These are phyloP conservation scores for Yamadazyma laniorum DNA, from an alignment of 805 yeast genomes.

Conservation along the genomic window DNA sequence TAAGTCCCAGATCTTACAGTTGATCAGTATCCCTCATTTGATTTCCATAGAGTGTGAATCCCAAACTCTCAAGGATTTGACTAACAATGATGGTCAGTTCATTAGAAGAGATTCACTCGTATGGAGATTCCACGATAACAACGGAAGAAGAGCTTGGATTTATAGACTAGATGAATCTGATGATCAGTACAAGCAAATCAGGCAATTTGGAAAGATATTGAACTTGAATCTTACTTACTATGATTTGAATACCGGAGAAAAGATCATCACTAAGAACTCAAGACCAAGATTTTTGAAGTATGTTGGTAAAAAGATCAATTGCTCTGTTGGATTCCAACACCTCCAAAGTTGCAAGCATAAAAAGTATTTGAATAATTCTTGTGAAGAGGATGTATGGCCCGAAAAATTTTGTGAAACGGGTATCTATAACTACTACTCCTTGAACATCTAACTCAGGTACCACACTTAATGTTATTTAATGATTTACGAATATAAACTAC, in stretches of 20 bases:
- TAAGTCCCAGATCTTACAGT: constrained; percentile 48
- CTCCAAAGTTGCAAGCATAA: constrained; percentile 32
- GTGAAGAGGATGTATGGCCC: constrained; percentile 46
- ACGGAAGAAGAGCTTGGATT: constrained; percentile 83
- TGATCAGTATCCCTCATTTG: constrained; percentile 37
- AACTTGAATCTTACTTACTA: constrained; percentile 49
- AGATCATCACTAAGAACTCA: constrained; percentile 45
- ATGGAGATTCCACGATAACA: constrained; percentile 56
- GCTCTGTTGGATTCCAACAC: constrained; percentile 52
- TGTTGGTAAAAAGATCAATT: constrained; percentile 53
- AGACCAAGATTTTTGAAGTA: constrained; percentile 52
- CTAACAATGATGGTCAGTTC: constrained; percentile 37
- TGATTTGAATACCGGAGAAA: constrained; percentile 64
- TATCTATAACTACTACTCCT: constrained; percentile 55
- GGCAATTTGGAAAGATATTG: constrained; percentile 14
- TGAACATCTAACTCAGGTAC: constrained; percentile 46
- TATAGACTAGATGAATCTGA: constrained; percentile 43
- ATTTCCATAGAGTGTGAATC: constrained; percentile 66
- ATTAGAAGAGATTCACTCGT: constrained; percentile 29
- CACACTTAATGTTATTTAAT: constrained; percentile 2
- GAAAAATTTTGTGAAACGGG: constrained; percentile 53
- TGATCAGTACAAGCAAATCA: constrained; percentile 30
- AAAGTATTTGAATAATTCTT: constrained; percentile 26
- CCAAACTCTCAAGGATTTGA: constrained; percentile 50
- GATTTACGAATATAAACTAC: constrained; percentile 5